Conservation (phyloP, 1,284 basidiomycete genomes). For the Malassezia brasiliensis region DNA sequence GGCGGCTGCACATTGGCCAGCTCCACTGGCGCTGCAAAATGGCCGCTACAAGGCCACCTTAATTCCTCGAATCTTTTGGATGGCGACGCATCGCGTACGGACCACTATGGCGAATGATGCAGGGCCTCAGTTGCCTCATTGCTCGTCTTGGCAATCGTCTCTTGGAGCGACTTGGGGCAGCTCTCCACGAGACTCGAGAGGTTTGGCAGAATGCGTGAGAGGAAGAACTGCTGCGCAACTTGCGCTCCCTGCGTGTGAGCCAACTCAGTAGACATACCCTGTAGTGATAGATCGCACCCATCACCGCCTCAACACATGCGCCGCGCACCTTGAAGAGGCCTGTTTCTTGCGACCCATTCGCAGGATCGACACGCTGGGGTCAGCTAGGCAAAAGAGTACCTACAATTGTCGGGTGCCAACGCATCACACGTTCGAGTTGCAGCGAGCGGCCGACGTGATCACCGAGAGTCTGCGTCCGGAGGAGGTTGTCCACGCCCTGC, state of each 20-base stretch:
- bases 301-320: constrained; percentile 39
- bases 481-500: constrained; percentile 23
- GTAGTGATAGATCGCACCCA: constrained; percentile 46
- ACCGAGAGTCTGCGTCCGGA: constrained; percentile 36
- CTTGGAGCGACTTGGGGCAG: neutral
- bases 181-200: constrained; percentile 4
- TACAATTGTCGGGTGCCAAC: constrained; percentile 40
- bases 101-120: constrained; percentile 11
- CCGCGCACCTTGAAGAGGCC: constrained; percentile 47
- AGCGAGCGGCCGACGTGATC: constrained; percentile 32
- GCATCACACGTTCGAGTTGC: constrained; percentile 43
- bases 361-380: neutral
- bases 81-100: neutral
- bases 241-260: constrained; percentile 16
- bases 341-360: constrained; percentile 21
- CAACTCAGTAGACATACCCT: constrained; percentile 15
- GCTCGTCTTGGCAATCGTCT: constrained; percentile 6
- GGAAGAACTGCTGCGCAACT: constrained; percentile 20
- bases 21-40: neutral
- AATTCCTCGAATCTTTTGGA: constrained; percentile 1
- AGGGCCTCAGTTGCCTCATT: constrained; percentile 11
- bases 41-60: constrained; percentile 7
- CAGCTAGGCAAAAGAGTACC: neutral
- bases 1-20: neutral
- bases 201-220: constrained; percentile 15